A percentile compares a stretch with the other conserved stretches of the same genome.
Conservation (phyloP, 1,139 yeast species). For the Debaryomyces singareniensis region DNA sequence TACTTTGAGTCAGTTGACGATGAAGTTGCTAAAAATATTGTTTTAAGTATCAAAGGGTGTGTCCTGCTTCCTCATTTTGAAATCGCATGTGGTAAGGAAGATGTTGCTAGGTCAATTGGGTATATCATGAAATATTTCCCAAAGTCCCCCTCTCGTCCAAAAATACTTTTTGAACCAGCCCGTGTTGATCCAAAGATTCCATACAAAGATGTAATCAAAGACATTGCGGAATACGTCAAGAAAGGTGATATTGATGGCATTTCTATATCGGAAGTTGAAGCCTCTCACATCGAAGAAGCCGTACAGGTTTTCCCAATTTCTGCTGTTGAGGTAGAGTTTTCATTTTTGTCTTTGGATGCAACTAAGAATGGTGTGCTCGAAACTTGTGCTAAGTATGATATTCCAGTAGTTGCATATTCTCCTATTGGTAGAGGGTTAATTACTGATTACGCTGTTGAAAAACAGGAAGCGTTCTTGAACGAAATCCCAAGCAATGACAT, state of each 20-base stretch:
- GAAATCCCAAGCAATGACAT: slow-evolving; percentile 51
- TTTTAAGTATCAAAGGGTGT: slow-evolving; percentile 68
- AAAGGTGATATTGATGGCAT: slow-evolving; percentile 58
- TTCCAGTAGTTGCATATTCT: slow-evolving; percentile 72
- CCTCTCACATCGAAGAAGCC: slow-evolving; percentile 53
- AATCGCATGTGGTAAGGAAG: slow-evolving; percentile 48
- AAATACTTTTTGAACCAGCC: slow-evolving; percentile 61
- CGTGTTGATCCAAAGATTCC: slow-evolving; percentile 53
- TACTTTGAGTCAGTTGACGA: slow-evolving; percentile 52
- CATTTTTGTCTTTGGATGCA: slow-evolving; percentile 59
- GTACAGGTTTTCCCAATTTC: slow-evolving; percentile 45
- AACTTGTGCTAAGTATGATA: slow-evolving; percentile 33
- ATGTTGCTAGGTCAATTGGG: slow-evolving; percentile 45
- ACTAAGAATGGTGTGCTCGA: slow-evolving; percentile 55
- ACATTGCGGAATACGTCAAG: slow-evolving; percentile 46
- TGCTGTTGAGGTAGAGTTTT: slow-evolving; percentile 71
- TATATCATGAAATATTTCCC: slow-evolving; percentile 41
- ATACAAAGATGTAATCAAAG: slow-evolving; percentile 42
- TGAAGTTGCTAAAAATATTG: slow-evolving; percentile 40
- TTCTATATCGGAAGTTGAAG: slow-evolving; percentile 66
- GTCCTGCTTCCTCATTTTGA: slow-evolving; percentile 20
- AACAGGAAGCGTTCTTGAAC: slow-evolving; percentile 21
- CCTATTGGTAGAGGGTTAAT: slow-evolving; percentile 78
- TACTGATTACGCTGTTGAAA: slow-evolving; percentile 50
- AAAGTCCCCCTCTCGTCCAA: slow-evolving; percentile 33